phyloP scores from a whole-genome alignment of 129 eudicot genomes.

The Gnaphalium uliginosum region DNA sequence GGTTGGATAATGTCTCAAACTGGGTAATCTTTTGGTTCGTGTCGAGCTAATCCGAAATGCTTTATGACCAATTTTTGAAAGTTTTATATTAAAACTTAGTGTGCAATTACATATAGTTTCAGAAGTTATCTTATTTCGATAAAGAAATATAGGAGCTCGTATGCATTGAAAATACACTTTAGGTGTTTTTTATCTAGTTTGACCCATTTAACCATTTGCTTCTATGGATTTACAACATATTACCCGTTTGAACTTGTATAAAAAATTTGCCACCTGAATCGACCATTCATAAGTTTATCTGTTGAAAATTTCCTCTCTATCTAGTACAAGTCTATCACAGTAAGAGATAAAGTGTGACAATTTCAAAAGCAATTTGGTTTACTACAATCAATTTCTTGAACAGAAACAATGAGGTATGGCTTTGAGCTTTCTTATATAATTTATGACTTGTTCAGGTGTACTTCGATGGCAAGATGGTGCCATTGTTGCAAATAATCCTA shows the following conservation, averaged over 20 bases:
- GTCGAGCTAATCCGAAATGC: background rate
- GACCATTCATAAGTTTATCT: background rate
- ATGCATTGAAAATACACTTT: no score
- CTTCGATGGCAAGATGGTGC: slow-evolving; percentile 99
- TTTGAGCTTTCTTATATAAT: slow-evolving; percentile 17
- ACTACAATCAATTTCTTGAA: slow-evolving; percentile 2
- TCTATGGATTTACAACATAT: no score
- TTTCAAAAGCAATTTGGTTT: background rate
- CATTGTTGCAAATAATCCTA: slow-evolving; percentile 94
- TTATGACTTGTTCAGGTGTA: slow-evolving; percentile 43
- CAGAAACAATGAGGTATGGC: background rate
- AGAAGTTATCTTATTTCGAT: background rate
- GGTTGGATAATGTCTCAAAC: background rate
- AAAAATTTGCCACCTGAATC: background rate
- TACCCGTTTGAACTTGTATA: background rate
- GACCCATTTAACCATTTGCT: background rate
- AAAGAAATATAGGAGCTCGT: no score
- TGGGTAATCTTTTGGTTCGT: background rate
- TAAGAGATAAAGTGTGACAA: background rate
- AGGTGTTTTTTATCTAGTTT: background rate
- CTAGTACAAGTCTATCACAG: background rate
- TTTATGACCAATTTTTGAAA: background rate
- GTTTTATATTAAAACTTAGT: background rate
- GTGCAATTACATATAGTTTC: background rate
- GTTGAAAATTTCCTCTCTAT: background rate